Conservation (phyloP, 2,329 filamentous ascomycete genomes). For the Tricladium varicosporioides region DNA sequence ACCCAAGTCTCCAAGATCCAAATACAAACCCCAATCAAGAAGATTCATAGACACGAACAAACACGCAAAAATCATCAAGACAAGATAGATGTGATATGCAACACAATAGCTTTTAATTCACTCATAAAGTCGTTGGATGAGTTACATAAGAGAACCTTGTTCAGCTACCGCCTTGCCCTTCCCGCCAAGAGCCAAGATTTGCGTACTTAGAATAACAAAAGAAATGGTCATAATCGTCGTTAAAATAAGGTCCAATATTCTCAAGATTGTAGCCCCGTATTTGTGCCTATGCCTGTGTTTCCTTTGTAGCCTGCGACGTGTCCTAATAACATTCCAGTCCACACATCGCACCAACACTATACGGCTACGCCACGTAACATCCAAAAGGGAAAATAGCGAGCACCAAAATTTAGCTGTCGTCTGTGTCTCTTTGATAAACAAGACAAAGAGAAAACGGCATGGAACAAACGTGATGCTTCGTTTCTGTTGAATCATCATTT, state of each 20-base stretch:
- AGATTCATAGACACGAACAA: not conserved
- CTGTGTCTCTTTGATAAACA: no score
- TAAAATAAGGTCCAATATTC: constrained; percentile 28
- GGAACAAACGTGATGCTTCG: no score
- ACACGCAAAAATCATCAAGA: not conserved
- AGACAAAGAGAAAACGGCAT: no score
- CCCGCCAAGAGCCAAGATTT: no score
- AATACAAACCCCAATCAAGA: not conserved
- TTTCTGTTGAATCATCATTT: no score
- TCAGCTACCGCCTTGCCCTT: no score
- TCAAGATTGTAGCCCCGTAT: no score
- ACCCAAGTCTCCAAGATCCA: not conserved
- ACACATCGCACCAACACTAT: no score
- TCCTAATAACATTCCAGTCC: no score
- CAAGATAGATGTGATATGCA: constrained; percentile 21
- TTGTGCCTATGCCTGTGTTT: no score
- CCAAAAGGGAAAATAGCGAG: constrained; percentile 21
- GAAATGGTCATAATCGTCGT: constrained; percentile 41
- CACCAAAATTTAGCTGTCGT: no score
- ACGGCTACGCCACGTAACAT: constrained; percentile 20
- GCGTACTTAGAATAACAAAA: constrained; percentile 32
- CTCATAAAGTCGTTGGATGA: constrained; percentile 38
- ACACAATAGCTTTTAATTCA: constrained; percentile 42
- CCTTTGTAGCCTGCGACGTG: no score
- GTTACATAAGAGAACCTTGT: constrained; percentile 38